A percentile compares a stretch with the other conserved stretches of the same genome.
phyloP scores from a whole-genome alignment of 1,139 yeast species.

The Magnusiomyces suaveolens region DNA sequence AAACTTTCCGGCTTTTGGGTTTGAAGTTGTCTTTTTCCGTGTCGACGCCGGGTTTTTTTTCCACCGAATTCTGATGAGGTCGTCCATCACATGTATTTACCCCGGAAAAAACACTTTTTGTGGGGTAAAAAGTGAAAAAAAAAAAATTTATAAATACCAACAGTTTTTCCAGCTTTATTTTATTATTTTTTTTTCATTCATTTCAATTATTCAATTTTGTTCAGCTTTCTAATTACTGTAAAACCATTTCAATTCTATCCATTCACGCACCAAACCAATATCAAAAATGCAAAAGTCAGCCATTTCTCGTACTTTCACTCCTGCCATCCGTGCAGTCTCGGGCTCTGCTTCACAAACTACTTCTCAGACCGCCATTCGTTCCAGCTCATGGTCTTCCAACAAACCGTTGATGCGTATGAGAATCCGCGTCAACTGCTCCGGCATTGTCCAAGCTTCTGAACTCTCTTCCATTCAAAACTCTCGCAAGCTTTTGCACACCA shows the following conservation, averaged over 20 bases:
- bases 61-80: no score
- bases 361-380: not conserved
- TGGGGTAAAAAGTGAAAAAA: no score
- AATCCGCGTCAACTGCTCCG: slow-evolving; percentile 8
- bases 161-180: not conserved
- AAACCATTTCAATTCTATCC: not conserved
- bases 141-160: not conserved
- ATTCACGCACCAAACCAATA: no score
- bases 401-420: slow-evolving; percentile 5
- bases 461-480: slow-evolving; percentile 1
- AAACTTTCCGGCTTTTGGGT: no score
- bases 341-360: not conserved
- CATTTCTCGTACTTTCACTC: not conserved
- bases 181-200: not conserved
- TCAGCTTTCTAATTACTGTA: not conserved
- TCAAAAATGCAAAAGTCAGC: slow-evolving; percentile 3
- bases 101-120: no score
- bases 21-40: no score
- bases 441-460: slow-evolving; percentile 5
- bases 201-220: no score
- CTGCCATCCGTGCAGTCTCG: slow-evolving; percentile 1
- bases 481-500: not conserved
- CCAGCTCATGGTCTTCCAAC: not conserved
- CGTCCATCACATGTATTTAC: no score
- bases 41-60: no score